Evolutionary conservation across 345 rosid genomes (phyloP).

Genomic region (rapeseed (Brassica napus)): Da-Ae NC_063449.1:39933001-39933500

Average conservation of each 20-base stretch:
- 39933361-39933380: slow-evolving; percentile 4
- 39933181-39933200: slow-evolving; percentile 1
- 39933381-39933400: background rate
- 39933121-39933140: background rate
- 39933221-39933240: slow-evolving; percentile 9
- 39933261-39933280: slow-evolving; percentile 10
- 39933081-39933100: slow-evolving; percentile 17
- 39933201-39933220: slow-evolving; percentile 27
- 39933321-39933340: background rate
- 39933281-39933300: slow-evolving; percentile 15
- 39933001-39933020: background rate
- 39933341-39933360: background rate
- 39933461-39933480: background rate
- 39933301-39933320: background rate
- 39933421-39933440: background rate
- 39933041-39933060: slow-evolving; percentile 23
- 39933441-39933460: too few relatives aligned
- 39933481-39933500: background rate
- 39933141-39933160: slow-evolving; percentile 16
- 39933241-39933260: slow-evolving; percentile 1
- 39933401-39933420: background rate
- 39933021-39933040: background rate
- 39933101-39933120: slow-evolving; percentile 32
- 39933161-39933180: background rate
- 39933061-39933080: slow-evolving; percentile 19